Conservation (phyloP, 2,329 filamentous ascomycete genomes). For the Fusarium sp. region DNA sequence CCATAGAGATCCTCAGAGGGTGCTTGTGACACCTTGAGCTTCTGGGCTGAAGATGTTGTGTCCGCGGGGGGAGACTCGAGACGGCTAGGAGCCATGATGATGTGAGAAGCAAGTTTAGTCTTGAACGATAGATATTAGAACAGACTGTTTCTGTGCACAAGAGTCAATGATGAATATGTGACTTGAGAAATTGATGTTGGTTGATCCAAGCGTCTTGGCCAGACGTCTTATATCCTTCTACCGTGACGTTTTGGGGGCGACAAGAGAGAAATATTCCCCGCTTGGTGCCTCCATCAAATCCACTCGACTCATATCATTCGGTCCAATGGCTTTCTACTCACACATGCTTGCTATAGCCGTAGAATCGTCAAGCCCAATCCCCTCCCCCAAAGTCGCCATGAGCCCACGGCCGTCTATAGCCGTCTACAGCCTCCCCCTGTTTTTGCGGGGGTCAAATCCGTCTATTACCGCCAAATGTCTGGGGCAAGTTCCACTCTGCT, state of each 20-base stretch:
- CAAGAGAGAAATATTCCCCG: not conserved
- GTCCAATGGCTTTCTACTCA: not conserved
- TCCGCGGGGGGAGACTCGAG: not conserved
- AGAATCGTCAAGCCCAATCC: not conserved
- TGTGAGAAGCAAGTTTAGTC: not conserved
- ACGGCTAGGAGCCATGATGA: not conserved
- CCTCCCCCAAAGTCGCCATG: not conserved
- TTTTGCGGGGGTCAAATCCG: not conserved
- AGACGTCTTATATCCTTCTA: not conserved
- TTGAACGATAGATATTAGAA: not conserved
- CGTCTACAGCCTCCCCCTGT: conserved; percentile 13
- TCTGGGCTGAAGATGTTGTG: not conserved
- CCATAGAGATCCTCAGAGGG: not conserved
- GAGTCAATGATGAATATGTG: not conserved
- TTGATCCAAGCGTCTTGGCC: not conserved
- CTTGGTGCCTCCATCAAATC: not conserved
- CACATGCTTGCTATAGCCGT: not conserved
- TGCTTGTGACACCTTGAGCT: not conserved
- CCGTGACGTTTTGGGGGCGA: not conserved
- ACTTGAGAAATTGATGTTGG: not conserved
- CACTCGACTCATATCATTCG: not conserved
- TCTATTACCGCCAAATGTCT: conserved; percentile 1
- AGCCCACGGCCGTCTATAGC: conserved; percentile 11
- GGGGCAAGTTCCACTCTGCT: conserved; percentile 9
- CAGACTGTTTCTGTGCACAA: not conserved